These are phyloP conservation scores for Polytolypa hystricis DNA, from an alignment of 2,329 filamentous ascomycete species.

Conservation along the genomic window DNA sequence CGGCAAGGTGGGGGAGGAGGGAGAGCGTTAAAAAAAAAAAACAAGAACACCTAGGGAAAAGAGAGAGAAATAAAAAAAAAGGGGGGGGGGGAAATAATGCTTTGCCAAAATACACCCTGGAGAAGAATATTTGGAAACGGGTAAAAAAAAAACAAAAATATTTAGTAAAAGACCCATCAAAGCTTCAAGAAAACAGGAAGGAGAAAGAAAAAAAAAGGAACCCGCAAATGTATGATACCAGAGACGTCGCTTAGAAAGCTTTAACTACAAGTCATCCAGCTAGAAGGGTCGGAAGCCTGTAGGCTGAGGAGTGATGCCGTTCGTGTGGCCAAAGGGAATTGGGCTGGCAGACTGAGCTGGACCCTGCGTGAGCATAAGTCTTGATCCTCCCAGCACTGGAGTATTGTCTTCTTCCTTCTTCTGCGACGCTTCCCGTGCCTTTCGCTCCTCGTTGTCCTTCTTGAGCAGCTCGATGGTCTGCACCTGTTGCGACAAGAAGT, in stretches of 20 bases:
- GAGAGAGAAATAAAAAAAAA: neutral
- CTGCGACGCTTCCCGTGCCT: constrained; percentile 57
- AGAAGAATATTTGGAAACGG: too few species aligned
- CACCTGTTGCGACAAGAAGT: constrained; percentile 84
- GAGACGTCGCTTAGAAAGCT: neutral
- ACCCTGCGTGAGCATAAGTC: constrained; percentile 93
- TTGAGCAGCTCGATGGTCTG: constrained; percentile 74
- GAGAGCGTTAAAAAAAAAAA: neutral
- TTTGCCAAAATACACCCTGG: too few species aligned
- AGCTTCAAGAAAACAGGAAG: too few species aligned
- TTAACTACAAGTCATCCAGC: constrained; percentile 2
- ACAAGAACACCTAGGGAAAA: neutral
- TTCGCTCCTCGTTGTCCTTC: constrained; percentile 93
- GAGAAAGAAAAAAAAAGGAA: too few species aligned
- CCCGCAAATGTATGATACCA: too few species aligned
- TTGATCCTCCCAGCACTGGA: constrained; percentile 77
- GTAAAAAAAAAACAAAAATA: too few species aligned
- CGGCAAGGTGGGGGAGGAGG: neutral
- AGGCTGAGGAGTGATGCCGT: constrained; percentile 79
- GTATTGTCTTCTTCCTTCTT: constrained; percentile 88
- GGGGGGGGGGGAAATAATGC: too few species aligned
- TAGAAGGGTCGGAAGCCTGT: constrained; percentile 60
- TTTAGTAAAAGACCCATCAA: too few species aligned
- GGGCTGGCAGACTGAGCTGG: constrained; percentile 49
- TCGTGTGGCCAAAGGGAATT: constrained; percentile 64